phyloP scores from a whole-genome alignment of 768 basidiomycete species.

The Sistotremastrum niveocremeum region DNA sequence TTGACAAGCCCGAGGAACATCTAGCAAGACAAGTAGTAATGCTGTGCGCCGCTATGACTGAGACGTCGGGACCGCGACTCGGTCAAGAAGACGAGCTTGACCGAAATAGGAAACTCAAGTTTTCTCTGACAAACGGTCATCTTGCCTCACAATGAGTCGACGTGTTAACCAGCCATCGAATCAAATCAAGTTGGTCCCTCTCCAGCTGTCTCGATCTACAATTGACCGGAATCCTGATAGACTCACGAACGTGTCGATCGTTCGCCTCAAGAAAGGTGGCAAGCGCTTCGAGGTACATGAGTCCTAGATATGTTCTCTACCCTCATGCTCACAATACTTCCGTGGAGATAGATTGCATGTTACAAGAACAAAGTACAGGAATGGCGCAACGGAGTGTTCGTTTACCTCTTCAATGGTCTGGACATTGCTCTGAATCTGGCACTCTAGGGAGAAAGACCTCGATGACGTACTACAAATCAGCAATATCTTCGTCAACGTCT shows the following conservation, averaged over 20 bases:
- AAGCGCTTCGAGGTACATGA: slow-evolving; percentile 82
- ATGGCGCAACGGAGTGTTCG: slow-evolving; percentile 78
- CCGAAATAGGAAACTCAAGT: too few relatives aligned
- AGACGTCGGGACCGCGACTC: too few relatives aligned
- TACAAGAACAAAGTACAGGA: slow-evolving; percentile 99
- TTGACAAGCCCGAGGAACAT: too few relatives aligned
- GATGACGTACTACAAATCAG: slow-evolving; percentile 95
- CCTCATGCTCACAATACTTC: not conserved
- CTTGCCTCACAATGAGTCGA: slow-evolving; percentile 14
- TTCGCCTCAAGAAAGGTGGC: slow-evolving; percentile 91
- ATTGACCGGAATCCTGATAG: slow-evolving; percentile 26
- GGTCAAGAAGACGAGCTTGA: too few relatives aligned
- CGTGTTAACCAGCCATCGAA: slow-evolving; percentile 75
- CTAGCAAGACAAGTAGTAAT: too few relatives aligned
- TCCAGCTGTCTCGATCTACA: not conserved
- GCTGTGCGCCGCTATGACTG: too few relatives aligned
- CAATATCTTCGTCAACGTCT: slow-evolving; percentile 92
- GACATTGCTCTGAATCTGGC: not conserved
- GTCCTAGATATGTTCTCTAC: not conserved
- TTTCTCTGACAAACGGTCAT: too few relatives aligned
- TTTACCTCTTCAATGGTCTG: not conserved
- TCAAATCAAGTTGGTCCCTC: slow-evolving; percentile 62
- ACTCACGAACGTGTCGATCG: slow-evolving; percentile 93
- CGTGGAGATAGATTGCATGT: slow-evolving; percentile 64
- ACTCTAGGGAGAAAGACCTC: slow-evolving; percentile 68